Conservation (phyloP, 78 protist species). For the Dictyostelium citrinum region DNA sequence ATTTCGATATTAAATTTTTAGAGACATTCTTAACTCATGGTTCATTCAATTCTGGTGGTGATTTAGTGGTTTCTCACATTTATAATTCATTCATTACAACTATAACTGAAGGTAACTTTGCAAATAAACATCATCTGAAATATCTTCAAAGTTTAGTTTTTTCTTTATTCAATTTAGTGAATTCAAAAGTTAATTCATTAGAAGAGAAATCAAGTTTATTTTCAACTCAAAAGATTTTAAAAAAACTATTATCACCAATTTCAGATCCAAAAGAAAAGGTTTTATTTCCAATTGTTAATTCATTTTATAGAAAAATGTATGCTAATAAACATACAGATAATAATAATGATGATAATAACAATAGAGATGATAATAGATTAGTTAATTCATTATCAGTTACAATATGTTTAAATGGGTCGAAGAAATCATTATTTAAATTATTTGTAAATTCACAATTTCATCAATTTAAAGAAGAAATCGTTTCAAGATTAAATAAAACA, state of each 20-base stretch:
- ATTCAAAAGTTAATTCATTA: neutral
- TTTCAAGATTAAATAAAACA: neutral
- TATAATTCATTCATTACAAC: neutral
- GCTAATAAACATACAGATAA: neutral
- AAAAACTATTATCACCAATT: neutral
- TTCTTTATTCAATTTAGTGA: neutral
- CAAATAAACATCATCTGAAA: neutral
- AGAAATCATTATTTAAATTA: neutral
- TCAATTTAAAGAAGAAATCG: conserved; percentile 12
- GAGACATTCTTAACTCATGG: neutral
- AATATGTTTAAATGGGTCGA: neutral
- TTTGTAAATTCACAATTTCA: conserved; percentile 18
- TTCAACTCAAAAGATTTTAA: neutral
- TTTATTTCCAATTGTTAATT: neutral
- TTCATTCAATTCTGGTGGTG: neutral
- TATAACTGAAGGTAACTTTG: neutral
- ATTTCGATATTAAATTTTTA: neutral
- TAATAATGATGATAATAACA: neutral
- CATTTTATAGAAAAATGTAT: neutral
- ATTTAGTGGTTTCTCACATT: neutral
- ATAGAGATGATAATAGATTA: neutral
- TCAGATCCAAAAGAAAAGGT: neutral
- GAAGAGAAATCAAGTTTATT: neutral
- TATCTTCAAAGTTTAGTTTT: neutral
- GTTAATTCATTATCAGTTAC: neutral